Conservation (phyloP, 1,284 basidiomycete genomes). For the Leccinum huronense region DNA sequence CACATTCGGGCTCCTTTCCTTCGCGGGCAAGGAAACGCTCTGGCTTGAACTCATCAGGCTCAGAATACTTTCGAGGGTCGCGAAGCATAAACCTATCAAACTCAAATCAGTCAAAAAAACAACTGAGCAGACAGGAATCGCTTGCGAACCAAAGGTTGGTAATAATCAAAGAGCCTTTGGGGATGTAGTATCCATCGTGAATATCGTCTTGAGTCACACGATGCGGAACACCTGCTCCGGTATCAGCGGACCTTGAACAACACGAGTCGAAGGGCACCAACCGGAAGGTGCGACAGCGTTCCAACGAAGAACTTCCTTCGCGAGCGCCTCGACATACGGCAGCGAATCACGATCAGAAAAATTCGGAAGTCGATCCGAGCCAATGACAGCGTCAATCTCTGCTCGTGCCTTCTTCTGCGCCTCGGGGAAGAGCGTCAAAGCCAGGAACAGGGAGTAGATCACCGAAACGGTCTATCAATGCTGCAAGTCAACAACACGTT, state of each 20-base stretch:
- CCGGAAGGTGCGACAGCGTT: slow-evolving; percentile 51
- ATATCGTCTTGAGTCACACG: slow-evolving; percentile 51
- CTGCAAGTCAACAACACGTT: slow-evolving; percentile 28
- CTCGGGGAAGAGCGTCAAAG: slow-evolving; percentile 42
- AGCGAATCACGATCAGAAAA: slow-evolving; percentile 57
- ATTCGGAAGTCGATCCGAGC: slow-evolving; percentile 57
- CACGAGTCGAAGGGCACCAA: slow-evolving; percentile 26
- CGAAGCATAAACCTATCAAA: slow-evolving; percentile 48
- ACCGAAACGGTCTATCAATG: slow-evolving; percentile 41
- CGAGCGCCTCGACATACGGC: slow-evolving; percentile 59
- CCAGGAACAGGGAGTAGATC: slow-evolving; percentile 39
- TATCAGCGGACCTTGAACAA: slow-evolving; percentile 13
- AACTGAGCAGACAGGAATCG: background rate
- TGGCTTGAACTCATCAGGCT: slow-evolving; percentile 38
- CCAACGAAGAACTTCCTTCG: slow-evolving; percentile 66
- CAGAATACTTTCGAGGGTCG: slow-evolving; percentile 39
- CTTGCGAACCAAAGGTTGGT: slow-evolving; percentile 39
- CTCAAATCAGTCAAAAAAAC: slow-evolving; percentile 24
- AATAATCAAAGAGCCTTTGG: slow-evolving; percentile 40
- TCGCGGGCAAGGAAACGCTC: slow-evolving; percentile 38
- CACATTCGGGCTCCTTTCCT: slow-evolving; percentile 43
- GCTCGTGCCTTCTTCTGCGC: slow-evolving; percentile 48
- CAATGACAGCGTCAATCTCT: slow-evolving; percentile 64
- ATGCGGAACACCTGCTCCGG: slow-evolving; percentile 49
- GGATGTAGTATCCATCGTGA: slow-evolving; percentile 41